phyloP scores from a whole-genome alignment of 1,284 basidiomycete species.

The Somion occarium region DNA sequence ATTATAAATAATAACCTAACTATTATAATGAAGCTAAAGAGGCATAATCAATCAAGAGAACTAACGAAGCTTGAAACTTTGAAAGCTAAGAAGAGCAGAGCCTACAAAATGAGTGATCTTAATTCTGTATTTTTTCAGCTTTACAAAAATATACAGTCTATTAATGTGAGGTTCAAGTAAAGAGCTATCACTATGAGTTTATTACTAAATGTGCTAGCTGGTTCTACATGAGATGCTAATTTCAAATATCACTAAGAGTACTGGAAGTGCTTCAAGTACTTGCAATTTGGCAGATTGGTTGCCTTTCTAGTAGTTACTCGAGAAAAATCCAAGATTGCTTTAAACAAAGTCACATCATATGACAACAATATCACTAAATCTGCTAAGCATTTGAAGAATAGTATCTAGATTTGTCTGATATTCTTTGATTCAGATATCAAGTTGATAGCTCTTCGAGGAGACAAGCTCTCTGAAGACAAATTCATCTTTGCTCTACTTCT shows the following conservation, averaged over 20 bases:
- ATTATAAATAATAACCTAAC: slow-evolving; percentile 21
- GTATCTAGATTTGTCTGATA: slow-evolving; percentile 16
- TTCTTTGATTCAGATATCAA: slow-evolving; percentile 26
- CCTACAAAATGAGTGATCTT: slow-evolving; percentile 20
- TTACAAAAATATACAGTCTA: slow-evolving; percentile 18
- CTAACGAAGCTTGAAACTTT: slow-evolving; percentile 20
- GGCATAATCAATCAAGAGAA: no score
- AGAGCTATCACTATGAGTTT: slow-evolving; percentile 21
- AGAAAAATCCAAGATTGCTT: slow-evolving; percentile 10
- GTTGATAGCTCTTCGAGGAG: slow-evolving; percentile 16
- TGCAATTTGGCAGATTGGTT: slow-evolving; percentile 20
- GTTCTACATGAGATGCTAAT: slow-evolving; percentile 13
- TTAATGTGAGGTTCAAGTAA: slow-evolving; percentile 15
- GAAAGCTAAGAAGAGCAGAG: slow-evolving; percentile 21
- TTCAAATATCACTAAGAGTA: slow-evolving; percentile 17
- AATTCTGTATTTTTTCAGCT: slow-evolving; percentile 24
- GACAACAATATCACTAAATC: slow-evolving; percentile 20
- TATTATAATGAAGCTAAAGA: no score
- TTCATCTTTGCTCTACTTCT: slow-evolving; percentile 18
- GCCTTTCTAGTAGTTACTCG: slow-evolving; percentile 18
- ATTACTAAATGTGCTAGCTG: slow-evolving; percentile 14
- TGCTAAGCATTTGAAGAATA: slow-evolving; percentile 13
- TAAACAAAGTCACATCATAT: slow-evolving; percentile 17
- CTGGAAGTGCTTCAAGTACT: slow-evolving; percentile 21
- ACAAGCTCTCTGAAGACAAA: slow-evolving; percentile 11